Base-by-base conservation (phyloP, 2,329 filamentous ascomycete species). In the Aureobasidium sp. region DNA sequence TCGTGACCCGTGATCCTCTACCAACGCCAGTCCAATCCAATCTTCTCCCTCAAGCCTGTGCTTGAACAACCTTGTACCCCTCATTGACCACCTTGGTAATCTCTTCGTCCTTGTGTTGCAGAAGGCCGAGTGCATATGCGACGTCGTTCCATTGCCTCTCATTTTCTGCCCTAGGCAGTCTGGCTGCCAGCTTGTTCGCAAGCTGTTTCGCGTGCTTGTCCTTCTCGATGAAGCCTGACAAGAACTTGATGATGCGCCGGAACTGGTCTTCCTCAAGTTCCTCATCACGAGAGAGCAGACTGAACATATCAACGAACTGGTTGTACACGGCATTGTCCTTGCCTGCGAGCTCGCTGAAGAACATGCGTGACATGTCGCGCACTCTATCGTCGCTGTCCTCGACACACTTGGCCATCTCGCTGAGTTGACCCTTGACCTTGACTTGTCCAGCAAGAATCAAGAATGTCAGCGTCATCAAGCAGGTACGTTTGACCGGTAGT, bases 301-400 rank as follows among this genome's bases (percentile, higher is more conserved):
- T 93, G 76, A 99, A 99, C 90, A 99, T 97, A 73, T 99, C 94
- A 31, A 99, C 91, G 76, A 99, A 99, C 77, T 99, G 93, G 74
- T 99, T 99, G 76, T 99, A 99, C 2, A 99, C 91, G 2, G 94
- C 94, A 71, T 99, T 99, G 74, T 99, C 94, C 79, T 99, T 99
- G 68, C 91, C 96, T 65, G 92, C 91, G 61, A 99, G 83, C 76
- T 99, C 94, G 0, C 91, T 93, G 76, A 99, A 99, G 84, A 99
- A 99, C 93, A 97, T 97, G 63, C 91, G 84, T 15, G 91, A 90
- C 71, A 99, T 83, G 71, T 99, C 94, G 0, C 92, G 90, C 65
- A 97, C 96, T 65, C 90, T 85, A 76, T 92, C 91, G 72, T 99
- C 95, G n/a, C 87, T 86, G 70, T 99, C 94, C 75, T 99, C 94